Evolutionary conservation across 257 asterid genomes (phyloP).

Genomic region (Leptodermis oblonga): DNA sequence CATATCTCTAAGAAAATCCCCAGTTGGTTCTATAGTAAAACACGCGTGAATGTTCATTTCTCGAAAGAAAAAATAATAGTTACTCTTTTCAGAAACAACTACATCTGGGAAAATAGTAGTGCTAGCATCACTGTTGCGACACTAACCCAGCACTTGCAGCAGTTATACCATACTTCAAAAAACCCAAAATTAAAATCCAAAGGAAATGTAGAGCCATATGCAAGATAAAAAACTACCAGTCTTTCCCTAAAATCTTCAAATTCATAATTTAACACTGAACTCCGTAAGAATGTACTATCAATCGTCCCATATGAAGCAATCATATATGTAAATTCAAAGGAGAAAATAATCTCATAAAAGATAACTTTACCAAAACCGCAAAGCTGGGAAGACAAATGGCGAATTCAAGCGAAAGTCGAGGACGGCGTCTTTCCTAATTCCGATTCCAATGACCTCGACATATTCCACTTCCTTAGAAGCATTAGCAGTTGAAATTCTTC

Average conservation of each 20-base stretch:
- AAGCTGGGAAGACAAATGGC: constrained; percentile 53
- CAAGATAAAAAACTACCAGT: background rate
- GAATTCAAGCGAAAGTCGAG: constrained; percentile 71
- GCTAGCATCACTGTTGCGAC: background rate
- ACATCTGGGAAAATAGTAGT: background rate
- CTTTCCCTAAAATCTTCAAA: too few relatives aligned
- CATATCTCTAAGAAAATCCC: background rate
- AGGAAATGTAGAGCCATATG: too few relatives aligned
- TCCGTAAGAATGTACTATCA: background rate
- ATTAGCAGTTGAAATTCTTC: background rate
- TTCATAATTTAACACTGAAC: background rate
- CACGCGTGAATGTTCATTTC: too few relatives aligned
- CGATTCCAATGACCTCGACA: constrained; percentile 74
- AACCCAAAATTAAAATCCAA: background rate
- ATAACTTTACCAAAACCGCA: constrained; percentile 65
- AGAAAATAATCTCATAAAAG: background rate
- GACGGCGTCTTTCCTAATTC: constrained; percentile 76
- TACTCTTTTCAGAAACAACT: too few relatives aligned
- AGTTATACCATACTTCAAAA: background rate
- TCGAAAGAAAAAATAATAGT: too few relatives aligned
- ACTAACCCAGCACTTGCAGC: background rate
- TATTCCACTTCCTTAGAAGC: constrained; percentile 33
- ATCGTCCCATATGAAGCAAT: background rate
- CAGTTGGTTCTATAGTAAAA: too few relatives aligned
- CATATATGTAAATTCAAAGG: background rate